Base-by-base conservation (phyloP, 495 filamentous ascomycete species). In the Trichoderma asperelloides region DNA sequence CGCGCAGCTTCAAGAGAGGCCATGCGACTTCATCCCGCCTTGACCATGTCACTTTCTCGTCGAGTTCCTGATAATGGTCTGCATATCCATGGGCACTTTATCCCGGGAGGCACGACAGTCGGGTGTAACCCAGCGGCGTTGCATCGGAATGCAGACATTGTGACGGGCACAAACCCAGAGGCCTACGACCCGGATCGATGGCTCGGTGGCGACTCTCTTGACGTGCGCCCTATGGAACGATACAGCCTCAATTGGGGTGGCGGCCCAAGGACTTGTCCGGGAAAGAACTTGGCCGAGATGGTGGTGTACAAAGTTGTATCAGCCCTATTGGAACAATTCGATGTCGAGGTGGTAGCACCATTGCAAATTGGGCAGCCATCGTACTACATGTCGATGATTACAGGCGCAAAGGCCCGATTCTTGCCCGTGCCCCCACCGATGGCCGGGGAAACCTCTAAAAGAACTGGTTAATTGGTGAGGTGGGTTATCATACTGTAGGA, bases 191-290 rank as follows among this genome's bases (percentile, higher is more conserved):
- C 87, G 0, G 79, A 84, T 15, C 73, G 87, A 45, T 90, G 86
- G 87, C 71, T 87, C 13, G 77, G 80, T 70, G 68, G 55, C 13
- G 71, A 69, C 7, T 63, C 68, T 39, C 66, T 43, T 69, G 71
- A 75, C 13, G 71, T 71, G 55, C 55, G 55, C 45, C 74, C 72
- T 37, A 84, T 83, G 83, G 79, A 81, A 63, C 74, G 68, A 69
- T 73, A 49, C 57, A 80, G 77, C 69, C 74, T 85, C 16, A 78
- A 75, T 33, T 92, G 89, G 77, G 87, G 89, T 13, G 86, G 83
- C 0, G 89, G 89, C n/a, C 78, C 78, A 6, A 75, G 89, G 43
- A 82, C 85, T 3, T 91, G 89, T 73, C 88, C 90, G 66, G 89
- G 89, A 4, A 83, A 84, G 67, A 87, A 90, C 68, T 78, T 91